Percentiles rank a stretch among this genome's conserved stretches.
Conservation (phyloP, 148 eudicot genomes). For the Spergularia marina region DNA sequence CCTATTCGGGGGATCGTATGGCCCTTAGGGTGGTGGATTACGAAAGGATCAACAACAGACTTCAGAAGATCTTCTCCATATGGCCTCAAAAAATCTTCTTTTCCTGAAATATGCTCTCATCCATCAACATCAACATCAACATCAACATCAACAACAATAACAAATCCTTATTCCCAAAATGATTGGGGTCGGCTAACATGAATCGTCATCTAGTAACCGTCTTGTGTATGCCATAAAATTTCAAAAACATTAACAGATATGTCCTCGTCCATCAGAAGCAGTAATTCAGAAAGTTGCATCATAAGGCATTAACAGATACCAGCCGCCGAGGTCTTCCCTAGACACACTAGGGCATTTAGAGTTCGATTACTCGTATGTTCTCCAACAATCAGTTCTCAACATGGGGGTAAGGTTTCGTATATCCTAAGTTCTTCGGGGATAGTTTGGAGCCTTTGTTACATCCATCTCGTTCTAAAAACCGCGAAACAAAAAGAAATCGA, state of each 20-base stretch:
- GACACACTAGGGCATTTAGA: neutral
- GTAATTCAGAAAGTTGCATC: neutral
- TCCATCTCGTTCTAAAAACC: no score
- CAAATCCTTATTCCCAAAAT: no score
- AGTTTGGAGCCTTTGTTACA: no score
- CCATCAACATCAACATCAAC: no score
- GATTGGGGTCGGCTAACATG: no score
- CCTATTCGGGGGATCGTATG: conserved; percentile 93
- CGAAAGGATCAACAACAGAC: conserved; percentile 54
- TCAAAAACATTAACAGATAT: neutral
- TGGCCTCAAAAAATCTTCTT: conserved; percentile 71
- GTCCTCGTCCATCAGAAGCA: neutral
- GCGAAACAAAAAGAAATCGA: no score
- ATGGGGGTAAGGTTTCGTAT: no score
- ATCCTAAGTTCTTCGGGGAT: no score
- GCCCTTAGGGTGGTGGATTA: conserved; percentile 90
- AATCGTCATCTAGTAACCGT: no score
- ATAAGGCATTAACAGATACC: neutral
- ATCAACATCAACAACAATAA: neutral
- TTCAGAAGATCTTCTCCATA: conserved; percentile 72
- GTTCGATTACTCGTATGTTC: no score
- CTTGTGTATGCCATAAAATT: no score
- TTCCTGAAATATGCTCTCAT: conserved; percentile 44
- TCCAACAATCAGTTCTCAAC: no score
- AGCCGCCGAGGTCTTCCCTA: neutral